Evolutionary conservation across 2,329 filamentous ascomycete species (phyloP).

Genomic region (Calonectria fujianensis): DNA sequence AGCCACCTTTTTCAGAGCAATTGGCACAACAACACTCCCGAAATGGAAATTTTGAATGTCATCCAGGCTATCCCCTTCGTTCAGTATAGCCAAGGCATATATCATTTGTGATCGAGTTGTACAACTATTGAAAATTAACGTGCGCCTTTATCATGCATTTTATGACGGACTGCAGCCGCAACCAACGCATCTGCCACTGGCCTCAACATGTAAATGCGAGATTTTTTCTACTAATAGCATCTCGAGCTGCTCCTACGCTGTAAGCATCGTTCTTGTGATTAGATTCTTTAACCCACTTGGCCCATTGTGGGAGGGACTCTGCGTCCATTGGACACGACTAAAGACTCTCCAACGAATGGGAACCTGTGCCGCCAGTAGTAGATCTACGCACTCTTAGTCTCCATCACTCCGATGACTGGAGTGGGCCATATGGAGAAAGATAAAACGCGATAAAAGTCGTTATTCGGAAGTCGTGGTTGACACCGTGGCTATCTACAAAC

Average conservation of each 20-base stretch:
- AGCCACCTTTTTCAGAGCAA: not conserved
- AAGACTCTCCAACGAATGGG: not conserved
- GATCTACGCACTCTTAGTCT: not conserved
- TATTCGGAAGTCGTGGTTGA: not conserved
- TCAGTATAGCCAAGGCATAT: not conserved
- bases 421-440: not conserved
- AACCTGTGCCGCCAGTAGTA: not conserved
- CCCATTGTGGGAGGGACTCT: not conserved
- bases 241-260: not conserved
- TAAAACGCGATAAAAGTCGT: not conserved
- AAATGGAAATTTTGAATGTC: not conserved
- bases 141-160: not conserved
- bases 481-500: not conserved
- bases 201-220: not conserved
- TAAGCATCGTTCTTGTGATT: not conserved
- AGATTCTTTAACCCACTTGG: not conserved
- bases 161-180: not conserved
- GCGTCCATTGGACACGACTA: not conserved
- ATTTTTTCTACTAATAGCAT: not conserved
- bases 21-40: not conserved
- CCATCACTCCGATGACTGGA: not conserved
- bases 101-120: not conserved
- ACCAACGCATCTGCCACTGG: not conserved
- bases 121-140: not conserved
- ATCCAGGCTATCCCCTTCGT: not conserved